phyloP scores from a whole-genome alignment of 176 grass and related monocot species.

The Alopecurus myosuroides region DNA sequence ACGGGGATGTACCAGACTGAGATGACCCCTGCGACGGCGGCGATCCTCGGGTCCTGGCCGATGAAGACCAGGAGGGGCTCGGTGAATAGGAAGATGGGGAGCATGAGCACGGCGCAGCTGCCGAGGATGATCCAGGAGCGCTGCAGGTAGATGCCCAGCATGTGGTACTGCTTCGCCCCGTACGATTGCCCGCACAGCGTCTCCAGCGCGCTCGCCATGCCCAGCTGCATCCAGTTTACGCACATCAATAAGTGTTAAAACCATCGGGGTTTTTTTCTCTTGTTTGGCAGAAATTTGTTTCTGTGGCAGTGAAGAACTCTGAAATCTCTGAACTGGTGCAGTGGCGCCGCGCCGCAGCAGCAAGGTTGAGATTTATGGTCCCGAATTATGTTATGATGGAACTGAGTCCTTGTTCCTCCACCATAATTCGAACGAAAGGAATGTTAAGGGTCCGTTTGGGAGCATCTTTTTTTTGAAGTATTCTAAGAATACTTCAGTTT shows the following conservation, averaged over 20 bases:
- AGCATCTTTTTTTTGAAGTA: too few relatives aligned
- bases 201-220: slow-evolving; percentile 59
- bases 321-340: neutral
- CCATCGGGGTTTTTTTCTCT: neutral
- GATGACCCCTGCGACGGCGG: slow-evolving; percentile 44
- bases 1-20: slow-evolving; percentile 65
- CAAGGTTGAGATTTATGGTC: too few relatives aligned
- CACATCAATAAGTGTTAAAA: neutral
- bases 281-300: neutral
- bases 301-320: neutral
- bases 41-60: slow-evolving; percentile 56
- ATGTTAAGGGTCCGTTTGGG: too few relatives aligned
- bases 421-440: too few relatives aligned
- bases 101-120: neutral
- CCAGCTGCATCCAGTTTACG: slow-evolving; percentile 18
- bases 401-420: too few relatives aligned
- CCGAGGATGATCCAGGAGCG: slow-evolving; percentile 17
- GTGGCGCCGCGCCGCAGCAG: neutral
- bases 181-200: slow-evolving; percentile 51
- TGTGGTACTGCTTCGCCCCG: slow-evolving; percentile 44
- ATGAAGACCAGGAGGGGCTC: slow-evolving; percentile 41
- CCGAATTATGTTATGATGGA: too few relatives aligned
- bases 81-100: slow-evolving; percentile 59
- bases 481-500: too few relatives aligned
- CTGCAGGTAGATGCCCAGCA: slow-evolving; percentile 59